Percentiles rank a stretch among this genome's conserved stretches.
phyloP scores from a whole-genome alignment of 768 basidiomycete species.

The Termitomyces sp. region DNA sequence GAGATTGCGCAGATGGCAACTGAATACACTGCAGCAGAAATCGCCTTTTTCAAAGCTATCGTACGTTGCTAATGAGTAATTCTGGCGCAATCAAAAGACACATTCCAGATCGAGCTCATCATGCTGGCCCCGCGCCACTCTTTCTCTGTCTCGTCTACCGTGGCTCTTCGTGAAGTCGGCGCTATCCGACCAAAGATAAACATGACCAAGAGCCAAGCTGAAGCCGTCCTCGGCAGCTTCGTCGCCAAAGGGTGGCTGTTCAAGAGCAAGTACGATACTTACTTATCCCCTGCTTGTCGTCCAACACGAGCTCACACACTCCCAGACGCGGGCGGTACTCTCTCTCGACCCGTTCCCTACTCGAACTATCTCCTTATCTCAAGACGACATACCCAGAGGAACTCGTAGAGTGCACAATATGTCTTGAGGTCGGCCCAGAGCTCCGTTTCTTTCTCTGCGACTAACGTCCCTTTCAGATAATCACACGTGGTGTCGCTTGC shows the following conservation, averaged over 20 bases:
- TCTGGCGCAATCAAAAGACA: not conserved
- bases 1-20: constrained; percentile 82
- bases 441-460: not conserved
- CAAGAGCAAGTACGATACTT: constrained; percentile 59
- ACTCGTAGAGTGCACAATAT: constrained; percentile 65
- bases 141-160: constrained; percentile 72
- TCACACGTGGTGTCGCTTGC: constrained; percentile 68
- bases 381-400: constrained; percentile 69
- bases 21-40: constrained; percentile 73
- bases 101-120: constrained; percentile 76
- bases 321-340: constrained; percentile 64
- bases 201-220: constrained; percentile 73
- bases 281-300: too few species aligned
- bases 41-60: constrained; percentile 78
- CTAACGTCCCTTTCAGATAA: constrained; percentile 32
- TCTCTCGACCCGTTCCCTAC: constrained; percentile 64
- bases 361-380: constrained; percentile 73
- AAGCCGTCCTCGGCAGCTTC: constrained; percentile 68
- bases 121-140: constrained; percentile 72
- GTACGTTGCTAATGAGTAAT: constrained; percentile 33
- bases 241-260: constrained; percentile 78
- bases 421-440: constrained; percentile 47
- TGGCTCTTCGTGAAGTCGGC: constrained; percentile 67
- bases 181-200: constrained; percentile 49
- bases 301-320: constrained; percentile 1